Conservation (phyloP, 352 stramenopile genomes). For the Phytophthora sansomeana region DNA sequence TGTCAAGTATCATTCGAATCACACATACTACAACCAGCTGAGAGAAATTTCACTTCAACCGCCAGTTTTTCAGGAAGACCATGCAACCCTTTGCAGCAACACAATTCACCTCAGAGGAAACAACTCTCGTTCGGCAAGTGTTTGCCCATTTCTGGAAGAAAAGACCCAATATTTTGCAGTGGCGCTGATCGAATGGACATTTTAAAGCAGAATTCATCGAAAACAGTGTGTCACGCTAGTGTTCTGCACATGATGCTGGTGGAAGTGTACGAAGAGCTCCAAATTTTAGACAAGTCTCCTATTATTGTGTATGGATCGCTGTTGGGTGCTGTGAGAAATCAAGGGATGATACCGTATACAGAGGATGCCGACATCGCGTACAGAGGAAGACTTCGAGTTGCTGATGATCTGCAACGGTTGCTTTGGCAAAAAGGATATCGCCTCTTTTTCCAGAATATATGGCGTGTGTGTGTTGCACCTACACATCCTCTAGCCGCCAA, state of each 20-base stretch:
- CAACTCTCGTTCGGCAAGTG: conserved; percentile 35
- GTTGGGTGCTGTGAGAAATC: conserved; percentile 51
- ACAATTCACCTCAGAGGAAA: conserved; percentile 19
- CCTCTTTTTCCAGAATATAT: conserved; percentile 44
- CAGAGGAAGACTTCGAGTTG: conserved; percentile 12
- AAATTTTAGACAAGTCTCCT: conserved; percentile 29
- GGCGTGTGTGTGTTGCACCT: conserved; percentile 47
- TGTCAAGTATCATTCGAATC: conserved; percentile 23
- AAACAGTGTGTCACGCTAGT: conserved; percentile 48
- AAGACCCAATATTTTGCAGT: conserved; percentile 46
- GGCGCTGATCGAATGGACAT: conserved; percentile 57
- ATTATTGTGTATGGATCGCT: conserved; percentile 54
- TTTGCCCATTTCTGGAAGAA: conserved; percentile 51
- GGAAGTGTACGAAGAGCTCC: conserved; percentile 57
- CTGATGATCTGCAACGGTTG: conserved; percentile 16
- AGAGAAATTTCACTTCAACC: conserved; percentile 10
- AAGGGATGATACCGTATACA: conserved; percentile 55
- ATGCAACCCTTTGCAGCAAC: conserved; percentile 22
- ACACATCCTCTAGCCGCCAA: conserved; percentile 45
- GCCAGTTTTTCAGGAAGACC: conserved; percentile 35
- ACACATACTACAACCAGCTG: conserved; percentile 27
- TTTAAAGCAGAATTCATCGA: conserved; percentile 21
- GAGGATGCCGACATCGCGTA: conserved; percentile 62
- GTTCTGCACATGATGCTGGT: conserved; percentile 58
- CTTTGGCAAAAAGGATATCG: conserved; percentile 55